Percentiles rank a stretch among this genome's conserved stretches.
Evolutionary conservation across 2,329 filamentous ascomycete genomes (phyloP).

Genomic region (Aspergillus brunneoviolaceus): DNA sequence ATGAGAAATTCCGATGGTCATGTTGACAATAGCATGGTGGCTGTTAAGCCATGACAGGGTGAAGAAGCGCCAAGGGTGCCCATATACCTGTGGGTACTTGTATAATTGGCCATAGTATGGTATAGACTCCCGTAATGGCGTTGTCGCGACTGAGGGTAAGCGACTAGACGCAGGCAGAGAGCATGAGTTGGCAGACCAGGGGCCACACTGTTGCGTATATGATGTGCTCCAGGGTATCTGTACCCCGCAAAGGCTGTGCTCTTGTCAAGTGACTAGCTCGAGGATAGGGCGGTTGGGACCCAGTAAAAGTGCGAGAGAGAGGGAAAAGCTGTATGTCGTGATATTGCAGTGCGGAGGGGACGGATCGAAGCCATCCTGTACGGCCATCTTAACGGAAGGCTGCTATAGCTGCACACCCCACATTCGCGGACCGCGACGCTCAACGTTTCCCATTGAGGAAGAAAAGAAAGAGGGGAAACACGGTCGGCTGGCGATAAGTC

Average conservation of each 20-base stretch:
- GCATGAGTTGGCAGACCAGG: slow-evolving; percentile 7
- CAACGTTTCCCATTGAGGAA: neutral
- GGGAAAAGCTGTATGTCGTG: neutral
- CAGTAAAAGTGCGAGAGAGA: neutral
- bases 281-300: neutral
- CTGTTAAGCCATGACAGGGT: neutral
- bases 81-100: neutral
- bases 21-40: neutral
- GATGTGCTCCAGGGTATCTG: neutral
- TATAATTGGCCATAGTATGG: neutral
- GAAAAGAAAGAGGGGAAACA: neutral
- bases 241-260: slow-evolving; percentile 5
- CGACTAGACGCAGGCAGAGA: neutral
- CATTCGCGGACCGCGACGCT: neutral
- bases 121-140: neutral
- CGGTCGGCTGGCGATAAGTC: neutral
- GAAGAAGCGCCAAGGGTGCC: neutral
- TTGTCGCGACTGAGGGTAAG: neutral
- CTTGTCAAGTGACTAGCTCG: slow-evolving; percentile 1
- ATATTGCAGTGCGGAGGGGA: neutral
- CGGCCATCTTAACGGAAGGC: neutral
- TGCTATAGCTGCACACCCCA: neutral
- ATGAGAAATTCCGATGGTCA: neutral
- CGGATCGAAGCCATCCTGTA: neutral
- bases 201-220: neutral